These are phyloP conservation scores for Colletotrichum gloeosporioides DNA, from an alignment of 2,329 filamentous ascomycete genomes.

Conservation along the genomic window DNA sequence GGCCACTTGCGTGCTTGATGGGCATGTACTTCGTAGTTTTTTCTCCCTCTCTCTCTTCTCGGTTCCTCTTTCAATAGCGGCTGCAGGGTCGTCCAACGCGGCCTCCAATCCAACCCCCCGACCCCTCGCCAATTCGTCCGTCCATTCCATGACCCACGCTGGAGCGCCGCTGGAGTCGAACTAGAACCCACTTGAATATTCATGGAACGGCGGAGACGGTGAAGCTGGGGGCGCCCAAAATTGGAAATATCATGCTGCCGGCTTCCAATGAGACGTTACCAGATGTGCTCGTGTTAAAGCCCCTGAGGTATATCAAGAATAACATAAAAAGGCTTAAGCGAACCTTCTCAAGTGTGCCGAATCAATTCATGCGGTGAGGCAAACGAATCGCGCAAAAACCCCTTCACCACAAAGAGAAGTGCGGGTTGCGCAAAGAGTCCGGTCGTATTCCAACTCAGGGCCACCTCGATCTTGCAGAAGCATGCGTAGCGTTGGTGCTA, in stretches of 20 bases:
- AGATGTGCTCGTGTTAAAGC: not conserved
- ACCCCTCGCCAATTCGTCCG: not conserved
- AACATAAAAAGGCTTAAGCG: not conserved
- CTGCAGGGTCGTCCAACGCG: constrained; percentile 13
- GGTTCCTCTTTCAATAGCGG: constrained; percentile 17
- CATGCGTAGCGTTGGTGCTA: not conserved
- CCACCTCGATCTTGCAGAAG: constrained; percentile 3
- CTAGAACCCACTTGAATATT: constrained; percentile 13
- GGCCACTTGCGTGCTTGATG: not conserved
- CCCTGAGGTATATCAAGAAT: not conserved
- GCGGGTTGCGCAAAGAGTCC: not conserved
- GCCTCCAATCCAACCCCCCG: not conserved
- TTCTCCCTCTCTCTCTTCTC: not conserved
- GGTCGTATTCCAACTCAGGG: not conserved
- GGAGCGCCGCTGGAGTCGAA: not conserved
- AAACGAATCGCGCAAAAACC: not conserved
- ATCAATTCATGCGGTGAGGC: not conserved
- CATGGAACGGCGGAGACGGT: constrained; percentile 3
- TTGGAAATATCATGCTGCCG: not conserved
- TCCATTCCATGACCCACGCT: constrained; percentile 8
- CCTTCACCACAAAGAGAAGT: not conserved
- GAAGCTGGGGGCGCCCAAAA: constrained; percentile 1
- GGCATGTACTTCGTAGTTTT: not conserved
- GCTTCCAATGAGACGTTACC: not conserved
- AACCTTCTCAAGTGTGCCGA: not conserved